A percentile compares a stretch with the other conserved stretches of the same genome.
Evolutionary conservation across 148 eudicot genomes (phyloP).

Genomic region (Bassia scoparia): DNA sequence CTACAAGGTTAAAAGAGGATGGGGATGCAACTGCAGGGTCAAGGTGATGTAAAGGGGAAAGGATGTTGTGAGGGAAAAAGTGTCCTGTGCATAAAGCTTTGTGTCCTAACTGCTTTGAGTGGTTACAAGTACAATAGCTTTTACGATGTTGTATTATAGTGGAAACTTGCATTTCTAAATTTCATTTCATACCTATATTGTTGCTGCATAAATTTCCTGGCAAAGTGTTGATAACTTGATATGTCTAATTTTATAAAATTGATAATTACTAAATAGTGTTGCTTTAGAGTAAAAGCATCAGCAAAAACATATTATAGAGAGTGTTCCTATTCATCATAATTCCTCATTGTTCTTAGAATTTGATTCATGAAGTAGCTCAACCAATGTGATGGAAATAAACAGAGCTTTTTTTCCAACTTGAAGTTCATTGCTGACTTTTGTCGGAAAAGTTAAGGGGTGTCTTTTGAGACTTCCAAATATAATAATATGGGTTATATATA

Average conservation of each 20-base stretch:
- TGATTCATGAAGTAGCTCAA: too few species aligned
- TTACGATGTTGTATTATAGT: neutral
- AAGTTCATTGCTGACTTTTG: too few species aligned
- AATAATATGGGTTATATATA: too few species aligned
- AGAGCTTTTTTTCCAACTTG: too few species aligned
- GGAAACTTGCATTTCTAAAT: neutral
- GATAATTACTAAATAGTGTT: neutral
- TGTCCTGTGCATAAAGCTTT: neutral
- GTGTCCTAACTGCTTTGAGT: neutral
- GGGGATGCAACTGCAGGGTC: neutral
- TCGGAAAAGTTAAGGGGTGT: too few species aligned
- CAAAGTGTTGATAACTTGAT: neutral
- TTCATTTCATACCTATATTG: too few species aligned
- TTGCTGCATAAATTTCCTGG: neutral
- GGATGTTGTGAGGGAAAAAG: neutral
- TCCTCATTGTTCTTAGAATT: too few species aligned
- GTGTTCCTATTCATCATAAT: too few species aligned
- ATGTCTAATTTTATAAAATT: neutral
- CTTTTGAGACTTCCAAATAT: too few species aligned
- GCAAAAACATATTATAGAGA: neutral
- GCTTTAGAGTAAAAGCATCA: neutral
- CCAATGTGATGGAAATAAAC: too few species aligned
- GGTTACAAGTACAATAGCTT: neutral
- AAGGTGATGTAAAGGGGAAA: neutral
- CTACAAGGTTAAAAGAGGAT: neutral